Evolutionary conservation across 257 asterid genomes (phyloP).

Genomic region (Solanum etuberosum): DNA sequence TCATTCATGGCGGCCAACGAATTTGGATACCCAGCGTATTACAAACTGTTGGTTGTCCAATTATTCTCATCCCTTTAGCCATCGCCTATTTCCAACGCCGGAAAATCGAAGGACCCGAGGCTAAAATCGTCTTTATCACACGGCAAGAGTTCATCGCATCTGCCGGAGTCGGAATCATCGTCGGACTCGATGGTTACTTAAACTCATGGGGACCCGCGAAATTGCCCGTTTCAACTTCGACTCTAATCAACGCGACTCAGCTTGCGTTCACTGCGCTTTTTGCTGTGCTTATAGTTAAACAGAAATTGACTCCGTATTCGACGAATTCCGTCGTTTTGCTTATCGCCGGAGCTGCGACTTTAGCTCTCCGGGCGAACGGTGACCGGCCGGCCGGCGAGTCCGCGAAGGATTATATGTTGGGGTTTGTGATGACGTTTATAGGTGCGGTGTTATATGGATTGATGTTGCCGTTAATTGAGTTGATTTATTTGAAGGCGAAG

Average conservation of each 20-base stretch:
- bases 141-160: neutral
- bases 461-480: slow-evolving; percentile 16
- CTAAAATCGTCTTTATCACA: neutral
- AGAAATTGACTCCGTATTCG: slow-evolving; percentile 10
- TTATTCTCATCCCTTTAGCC: slow-evolving; percentile 10
- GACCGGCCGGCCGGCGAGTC: slow-evolving; percentile 16
- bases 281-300: slow-evolving; percentile 7
- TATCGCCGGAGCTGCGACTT: slow-evolving; percentile 11
- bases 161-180: slow-evolving; percentile 7
- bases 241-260: slow-evolving; percentile 13
- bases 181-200: slow-evolving; percentile 13
- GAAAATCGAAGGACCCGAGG: neutral
- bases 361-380: slow-evolving; percentile 5
- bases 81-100: slow-evolving; percentile 10
- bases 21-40: slow-evolving; percentile 17
- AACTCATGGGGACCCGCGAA: slow-evolving; percentile 14
- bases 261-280: slow-evolving; percentile 17
- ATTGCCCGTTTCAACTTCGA: slow-evolving; percentile 15
- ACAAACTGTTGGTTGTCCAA: slow-evolving; percentile 19
- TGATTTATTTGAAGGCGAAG: slow-evolving; percentile 6
- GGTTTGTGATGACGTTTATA: slow-evolving; percentile 13
- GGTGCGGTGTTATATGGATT: slow-evolving; percentile 19
- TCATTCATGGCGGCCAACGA: slow-evolving; percentile 14
- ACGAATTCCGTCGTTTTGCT: slow-evolving; percentile 8
- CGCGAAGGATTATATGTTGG: slow-evolving; percentile 4